Base-by-base conservation (phyloP, 2,329 filamentous ascomycete genomes). In the Ascochyta rabiei region DNA sequence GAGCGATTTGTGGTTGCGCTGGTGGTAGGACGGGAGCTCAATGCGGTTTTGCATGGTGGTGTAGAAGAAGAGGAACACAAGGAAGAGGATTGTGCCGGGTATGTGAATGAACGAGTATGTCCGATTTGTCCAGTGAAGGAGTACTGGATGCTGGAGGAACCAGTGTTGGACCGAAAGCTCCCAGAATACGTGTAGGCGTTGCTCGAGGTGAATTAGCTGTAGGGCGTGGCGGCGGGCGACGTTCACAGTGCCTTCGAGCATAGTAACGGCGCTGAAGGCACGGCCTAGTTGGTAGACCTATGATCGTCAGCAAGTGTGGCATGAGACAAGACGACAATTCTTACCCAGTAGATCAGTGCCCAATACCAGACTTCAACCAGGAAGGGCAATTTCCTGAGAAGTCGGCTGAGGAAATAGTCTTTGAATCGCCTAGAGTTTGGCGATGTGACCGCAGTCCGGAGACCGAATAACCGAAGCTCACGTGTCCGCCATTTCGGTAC, bases 51-150 rank as follows among this genome's bases (percentile, higher is more conserved):
- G 81, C 7, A 85, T 86, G 21, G 86, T 89, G 41, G 87, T 90
- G 69, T 88, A 82, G 76, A 88, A 89, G 76, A 85, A 91, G 4
- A 91, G 80, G 68, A 84, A 82, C 33, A 85, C 80, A 21, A 86
- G 78, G 67, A 90, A 91, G 39, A 87, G 80, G 61, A 91, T 90
- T 6, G 88, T 90, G 13, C 87, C 88, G 0, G 88, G 89, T 53
- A 91, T 91, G 72, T 91, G 89, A 66, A 91, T 89, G 74, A 90
- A 90, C 6, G 87, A 90, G 75, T 91, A 91, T 24, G 84, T 81
- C 66, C 87, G 82, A 74, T 91, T 91, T 63, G 86, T 89, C 83
- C 83, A 89, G 61, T 80, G 83, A 78, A 91, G 82, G 37, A 88
- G 64, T 24, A 77, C 68, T 1, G 85, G 81, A 46, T 81, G 81